Base-by-base conservation (phyloP, 495 filamentous ascomycete species). In the Elasticomyces elasticus region DNA sequence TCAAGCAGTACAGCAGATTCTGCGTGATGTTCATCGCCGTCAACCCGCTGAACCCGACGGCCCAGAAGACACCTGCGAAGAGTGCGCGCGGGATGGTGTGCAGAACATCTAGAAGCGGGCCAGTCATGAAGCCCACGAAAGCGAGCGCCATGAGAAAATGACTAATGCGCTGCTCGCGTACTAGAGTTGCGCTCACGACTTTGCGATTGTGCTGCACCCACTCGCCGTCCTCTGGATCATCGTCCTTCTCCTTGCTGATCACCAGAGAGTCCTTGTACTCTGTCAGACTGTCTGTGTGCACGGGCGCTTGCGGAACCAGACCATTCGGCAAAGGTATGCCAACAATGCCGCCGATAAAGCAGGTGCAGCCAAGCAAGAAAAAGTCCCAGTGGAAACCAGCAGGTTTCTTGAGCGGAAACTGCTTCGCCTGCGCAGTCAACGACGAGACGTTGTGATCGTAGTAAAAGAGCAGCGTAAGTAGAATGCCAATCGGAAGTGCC, bases 361-460 rank as follows among this genome's bases (percentile, higher is more conserved):
- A 95, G 3, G 91, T 96, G 12, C 89, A 71, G 13, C 91, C 91
- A 1, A 96, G 81, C 25, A 96, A 80, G 75, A 92, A 95, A 46
- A 96, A 65, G 61, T 95, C 90, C 89, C 89, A 96, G 73, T 95
- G 90, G 66, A 96, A 96, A 10, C 90, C 90, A 28, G 89, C 88
- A 5, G 91, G 91, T 61, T 97, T 97, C 12, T 77, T 77, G 20
- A 96, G 78, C 1, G 91, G 91, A 63, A 95, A 97, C 62, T 95
- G 85, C 38, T 83, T 94, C 41, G 86, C 91, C 69, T 96, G 91
- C 7, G 89, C 89, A 43, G 91, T 94, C 49, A 97, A 80, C 15
- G 55, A 56, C 23, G 46, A 52, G 51, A 60, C 53, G 51, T 65
- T 64, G 62, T 96, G 91, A 64, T 97, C 90, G 67, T 91, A 95